phyloP scores from a whole-genome alignment of 192 early-diverging fungal genomes.

The Diversispora eburnea region DNA sequence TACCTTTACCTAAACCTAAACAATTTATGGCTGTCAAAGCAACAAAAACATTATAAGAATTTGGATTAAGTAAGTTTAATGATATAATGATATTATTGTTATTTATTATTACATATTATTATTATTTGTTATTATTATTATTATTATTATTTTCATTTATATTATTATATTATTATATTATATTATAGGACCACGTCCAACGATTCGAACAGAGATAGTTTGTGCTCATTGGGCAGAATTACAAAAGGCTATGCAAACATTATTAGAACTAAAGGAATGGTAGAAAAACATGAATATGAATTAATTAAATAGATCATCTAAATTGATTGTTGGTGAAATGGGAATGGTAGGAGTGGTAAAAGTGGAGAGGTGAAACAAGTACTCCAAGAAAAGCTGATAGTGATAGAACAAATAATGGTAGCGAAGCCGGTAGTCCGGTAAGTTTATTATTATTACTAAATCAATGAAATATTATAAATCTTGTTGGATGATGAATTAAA shows the following conservation, averaged over 20 bases:
- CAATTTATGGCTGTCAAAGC: slow-evolving; percentile 48
- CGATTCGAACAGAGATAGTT: slow-evolving; percentile 78
- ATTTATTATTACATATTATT: background rate
- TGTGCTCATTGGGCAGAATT: too few species aligned
- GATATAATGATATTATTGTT: too few species aligned
- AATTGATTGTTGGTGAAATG: background rate
- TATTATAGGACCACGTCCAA: slow-evolving; percentile 43
- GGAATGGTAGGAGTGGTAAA: too few species aligned
- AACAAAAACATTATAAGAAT: slow-evolving; percentile 53
- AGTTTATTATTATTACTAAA: background rate
- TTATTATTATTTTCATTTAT: too few species aligned
- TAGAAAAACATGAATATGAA: slow-evolving; percentile 79
- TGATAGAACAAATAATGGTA: too few species aligned
- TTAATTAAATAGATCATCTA: slow-evolving; percentile 27
- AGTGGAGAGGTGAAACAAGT: too few species aligned
- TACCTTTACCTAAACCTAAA: slow-evolving; percentile 51
- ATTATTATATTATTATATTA: too few species aligned
- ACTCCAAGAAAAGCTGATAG: too few species aligned
- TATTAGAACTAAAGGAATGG: slow-evolving; percentile 82
- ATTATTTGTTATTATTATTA: background rate
- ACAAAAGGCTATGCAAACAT: slow-evolving; percentile 70
- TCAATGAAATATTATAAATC: too few species aligned
- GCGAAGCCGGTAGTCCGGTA: too few species aligned
- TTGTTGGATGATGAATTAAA: too few species aligned
- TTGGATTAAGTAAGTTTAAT: slow-evolving; percentile 45